Conservation (phyloP, 23 red algal genomes). For the Gracilaria domingensis region DNA sequence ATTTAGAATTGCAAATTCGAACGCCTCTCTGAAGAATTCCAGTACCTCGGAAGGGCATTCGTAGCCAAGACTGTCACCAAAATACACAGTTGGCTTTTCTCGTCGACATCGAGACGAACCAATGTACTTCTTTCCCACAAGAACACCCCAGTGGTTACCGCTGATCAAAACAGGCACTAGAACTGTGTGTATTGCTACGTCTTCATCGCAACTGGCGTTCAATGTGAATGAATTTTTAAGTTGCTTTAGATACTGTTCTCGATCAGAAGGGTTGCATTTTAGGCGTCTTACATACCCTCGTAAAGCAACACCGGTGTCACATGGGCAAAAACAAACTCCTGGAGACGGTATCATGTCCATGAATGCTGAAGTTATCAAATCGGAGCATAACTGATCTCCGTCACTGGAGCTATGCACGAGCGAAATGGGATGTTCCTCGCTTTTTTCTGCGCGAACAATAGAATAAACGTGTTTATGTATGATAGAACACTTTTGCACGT, state of each 20-base stretch:
- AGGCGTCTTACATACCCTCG: neutral
- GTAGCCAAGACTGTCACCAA: neutral
- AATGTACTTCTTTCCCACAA: neutral
- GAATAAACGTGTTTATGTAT: neutral
- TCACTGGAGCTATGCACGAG: neutral
- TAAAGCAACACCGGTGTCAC: neutral
- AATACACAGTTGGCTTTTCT: neutral
- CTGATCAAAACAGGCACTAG: neutral
- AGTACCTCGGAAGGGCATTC: too few species aligned
- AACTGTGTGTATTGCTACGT: neutral
- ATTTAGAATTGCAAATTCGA: neutral
- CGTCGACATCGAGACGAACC: neutral
- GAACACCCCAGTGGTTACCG: neutral
- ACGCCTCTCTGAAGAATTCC: neutral
- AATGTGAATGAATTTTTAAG: too few species aligned
- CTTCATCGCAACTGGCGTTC: too few species aligned
- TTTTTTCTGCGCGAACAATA: neutral
- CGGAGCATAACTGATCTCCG: neutral
- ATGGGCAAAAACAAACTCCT: conserved; percentile 5
- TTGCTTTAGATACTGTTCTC: neutral
- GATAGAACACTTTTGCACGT: neutral
- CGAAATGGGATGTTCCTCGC: neutral
- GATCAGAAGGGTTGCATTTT: neutral
- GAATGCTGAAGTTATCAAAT: neutral
- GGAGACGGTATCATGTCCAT: neutral